Evolutionary conservation across 2,329 filamentous ascomycete genomes (phyloP), one percentile per base, ranked within the genome.

Genomic region (Aaosphaeria arxii): DNA sequence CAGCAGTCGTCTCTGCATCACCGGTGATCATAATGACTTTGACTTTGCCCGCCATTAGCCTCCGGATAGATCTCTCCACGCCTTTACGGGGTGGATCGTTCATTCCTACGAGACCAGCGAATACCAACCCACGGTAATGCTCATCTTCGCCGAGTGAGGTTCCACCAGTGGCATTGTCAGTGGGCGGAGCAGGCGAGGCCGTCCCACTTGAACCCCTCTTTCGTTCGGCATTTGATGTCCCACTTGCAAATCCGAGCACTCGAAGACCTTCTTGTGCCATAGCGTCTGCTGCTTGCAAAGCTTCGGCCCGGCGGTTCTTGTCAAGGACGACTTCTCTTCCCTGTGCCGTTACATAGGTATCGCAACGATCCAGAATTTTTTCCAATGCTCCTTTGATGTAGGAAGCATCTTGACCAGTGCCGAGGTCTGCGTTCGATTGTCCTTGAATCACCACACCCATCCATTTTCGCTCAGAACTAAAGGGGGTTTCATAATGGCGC

Each of bases 1-100:
- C 79, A 2, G 94, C 94, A 3, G 94, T 99, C 1, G 90, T 90
- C 68, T 97, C 91, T 11, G 94, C 90, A 69, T 99, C 94, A 49
- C 94, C 94, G 7, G 94, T 99, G 57, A 99, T 97, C 94, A 99
- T 99, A 59, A 99, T 95, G 42, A 99, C 89, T 69, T 91, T 94
- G 53, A 99, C 94, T 36, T 92, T 92, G 46, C 94, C 94, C 43
- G 90, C 85, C 86, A 97, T 92, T 47, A 99, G 76, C 52, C 88
- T 86, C 57, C 89, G 82, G 57, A 99, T 96, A 5, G 92, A 91
- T 54, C 87, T 86, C 57, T 90, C 88, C 6, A 99, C 94, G 40
- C 91, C 91, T 56, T 91, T 89, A 43, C 94, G 81, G 3, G 94
- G 94, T 4, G 94, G 94, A 67, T 99, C 94, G 57, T 90, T 96